Evolutionary conservation across 257 asterid species (phyloP).

Genomic region (Scutellaria barbata): DNA sequence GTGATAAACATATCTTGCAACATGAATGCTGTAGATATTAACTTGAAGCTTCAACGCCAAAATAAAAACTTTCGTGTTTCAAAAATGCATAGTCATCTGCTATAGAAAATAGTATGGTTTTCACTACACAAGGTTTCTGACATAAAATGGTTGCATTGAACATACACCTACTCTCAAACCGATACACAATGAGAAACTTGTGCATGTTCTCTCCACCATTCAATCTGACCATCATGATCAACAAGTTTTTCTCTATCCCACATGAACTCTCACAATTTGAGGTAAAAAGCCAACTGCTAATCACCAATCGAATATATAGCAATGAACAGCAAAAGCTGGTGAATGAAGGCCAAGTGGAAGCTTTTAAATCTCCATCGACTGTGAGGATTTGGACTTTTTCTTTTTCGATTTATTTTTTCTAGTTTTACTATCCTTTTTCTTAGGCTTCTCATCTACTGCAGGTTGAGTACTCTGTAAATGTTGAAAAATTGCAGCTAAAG

Average conservation of each 20-base stretch:
- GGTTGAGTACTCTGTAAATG: conserved; percentile 83
- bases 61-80: too few relatives aligned
- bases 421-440: conserved; percentile 45
- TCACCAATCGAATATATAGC: too few relatives aligned
- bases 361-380: conserved; percentile 62
- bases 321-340: background rate
- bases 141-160: background rate
- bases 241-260: background rate
- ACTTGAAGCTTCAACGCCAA: too few relatives aligned
- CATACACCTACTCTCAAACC: background rate
- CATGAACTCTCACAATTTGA: too few relatives aligned
- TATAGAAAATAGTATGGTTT: background rate
- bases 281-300: too few relatives aligned
- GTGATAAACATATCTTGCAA: too few relatives aligned
- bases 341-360: background rate
- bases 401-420: conserved; percentile 52
- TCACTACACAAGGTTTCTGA: background rate
- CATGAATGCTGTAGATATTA: too few relatives aligned
- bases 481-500: conserved; percentile 68
- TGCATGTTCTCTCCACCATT: background rate
- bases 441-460: conserved; percentile 52
- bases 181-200: background rate
- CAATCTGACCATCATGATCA: background rate
- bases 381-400: conserved; percentile 52
- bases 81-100: background rate